phyloP scores from a whole-genome alignment of 306 rosid genomes.

The Begonia loranthoides region DNA sequence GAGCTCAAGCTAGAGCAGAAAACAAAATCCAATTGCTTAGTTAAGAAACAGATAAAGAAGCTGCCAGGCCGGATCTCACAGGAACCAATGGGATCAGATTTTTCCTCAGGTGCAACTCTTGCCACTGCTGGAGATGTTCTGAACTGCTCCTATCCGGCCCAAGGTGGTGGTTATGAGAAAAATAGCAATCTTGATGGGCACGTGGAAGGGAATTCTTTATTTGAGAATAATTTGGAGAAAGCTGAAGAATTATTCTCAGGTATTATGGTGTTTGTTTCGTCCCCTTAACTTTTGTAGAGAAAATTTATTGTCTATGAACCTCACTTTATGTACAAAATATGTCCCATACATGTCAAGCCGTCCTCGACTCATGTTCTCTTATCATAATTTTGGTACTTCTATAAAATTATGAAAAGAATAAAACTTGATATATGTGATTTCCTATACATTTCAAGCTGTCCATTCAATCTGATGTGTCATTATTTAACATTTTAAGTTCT shows the following conservation, averaged over 20 bases:
- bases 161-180: constrained; percentile 47
- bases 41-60: constrained; percentile 61
- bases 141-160: constrained; percentile 38
- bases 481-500: no score
- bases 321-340: no score
- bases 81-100: constrained; percentile 90
- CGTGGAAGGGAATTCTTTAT: constrained; percentile 46
- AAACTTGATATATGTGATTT: no score
- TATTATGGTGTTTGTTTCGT: constrained; percentile 6
- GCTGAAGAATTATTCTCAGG: constrained; percentile 71
- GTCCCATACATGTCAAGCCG: no score
- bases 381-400: no score
- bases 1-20: constrained; percentile 68
- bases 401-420: no score
- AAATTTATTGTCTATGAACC: not conserved
- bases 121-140: constrained; percentile 55
- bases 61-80: constrained; percentile 48
- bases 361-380: no score
- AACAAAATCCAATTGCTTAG: constrained; percentile 39
- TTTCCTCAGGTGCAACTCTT: constrained; percentile 86
- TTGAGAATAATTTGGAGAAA: constrained; percentile 62
- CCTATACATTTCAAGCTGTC: no score
- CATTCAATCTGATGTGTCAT: no score
- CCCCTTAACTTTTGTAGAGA: not conserved
- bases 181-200: constrained; percentile 53